These are phyloP conservation scores for Globisporangium ultimum DNA, from an alignment of 352 stramenopile species.

Conservation along the genomic window DNA sequence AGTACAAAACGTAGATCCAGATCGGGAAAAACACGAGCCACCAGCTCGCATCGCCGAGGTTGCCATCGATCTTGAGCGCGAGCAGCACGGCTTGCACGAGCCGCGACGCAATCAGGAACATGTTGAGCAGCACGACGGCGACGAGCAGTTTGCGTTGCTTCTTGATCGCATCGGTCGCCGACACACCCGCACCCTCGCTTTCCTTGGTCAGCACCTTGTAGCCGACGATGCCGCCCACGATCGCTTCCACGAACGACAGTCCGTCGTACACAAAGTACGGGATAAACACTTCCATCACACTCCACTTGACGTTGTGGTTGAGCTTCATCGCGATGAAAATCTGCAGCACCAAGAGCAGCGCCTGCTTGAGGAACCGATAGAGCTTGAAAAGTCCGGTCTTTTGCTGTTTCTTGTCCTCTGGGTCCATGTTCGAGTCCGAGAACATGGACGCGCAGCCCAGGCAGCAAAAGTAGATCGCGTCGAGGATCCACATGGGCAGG, in stretches of 20 bases:
- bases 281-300: slow-evolving; percentile 56
- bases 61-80: slow-evolving; percentile 63
- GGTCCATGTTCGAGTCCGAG: slow-evolving; percentile 42
- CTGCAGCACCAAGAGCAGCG: slow-evolving; percentile 73
- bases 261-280: slow-evolving; percentile 81
- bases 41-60: slow-evolving; percentile 54
- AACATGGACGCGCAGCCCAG: slow-evolving; percentile 57
- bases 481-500: slow-evolving; percentile 75
- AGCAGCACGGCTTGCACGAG: slow-evolving; percentile 65
- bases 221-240: slow-evolving; percentile 50
- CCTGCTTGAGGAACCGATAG: slow-evolving; percentile 80
- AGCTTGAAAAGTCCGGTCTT: slow-evolving; percentile 59
- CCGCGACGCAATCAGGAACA: slow-evolving; percentile 47
- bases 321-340: slow-evolving; percentile 83
- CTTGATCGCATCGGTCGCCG: slow-evolving; percentile 68
- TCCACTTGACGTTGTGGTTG: slow-evolving; percentile 66
- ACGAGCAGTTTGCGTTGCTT: slow-evolving; percentile 48
- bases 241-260: slow-evolving; percentile 64
- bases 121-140: slow-evolving; percentile 25
- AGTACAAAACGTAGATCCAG: slow-evolving; percentile 73
- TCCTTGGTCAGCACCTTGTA: slow-evolving; percentile 74
- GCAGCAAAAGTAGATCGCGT: slow-evolving; percentile 75
- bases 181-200: slow-evolving; percentile 67
- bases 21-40: slow-evolving; percentile 80
- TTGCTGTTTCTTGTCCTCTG: slow-evolving; percentile 50